Percentiles rank a stretch among this genome's conserved stretches.
Evolutionary conservation across 495 filamentous ascomycete species (phyloP).

Genomic region (Aspergillus sparsus): DNA sequence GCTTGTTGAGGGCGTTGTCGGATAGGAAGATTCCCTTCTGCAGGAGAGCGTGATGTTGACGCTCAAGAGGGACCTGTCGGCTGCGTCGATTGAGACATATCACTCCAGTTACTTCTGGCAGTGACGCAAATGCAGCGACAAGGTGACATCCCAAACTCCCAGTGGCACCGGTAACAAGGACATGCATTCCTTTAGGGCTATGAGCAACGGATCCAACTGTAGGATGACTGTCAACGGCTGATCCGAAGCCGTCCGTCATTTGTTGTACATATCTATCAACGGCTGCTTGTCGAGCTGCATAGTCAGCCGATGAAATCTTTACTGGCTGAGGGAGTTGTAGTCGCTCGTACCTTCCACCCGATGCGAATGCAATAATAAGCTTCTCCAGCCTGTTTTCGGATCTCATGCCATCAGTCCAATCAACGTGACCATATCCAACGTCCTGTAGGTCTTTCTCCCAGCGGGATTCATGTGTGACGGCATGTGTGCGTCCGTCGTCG

Average conservation of each 20-base stretch:
- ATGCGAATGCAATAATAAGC: constrained; percentile 46
- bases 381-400: constrained; percentile 39
- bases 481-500: constrained; percentile 46
- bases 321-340: constrained; percentile 1
- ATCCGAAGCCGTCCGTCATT: neutral
- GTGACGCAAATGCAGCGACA: constrained; percentile 34
- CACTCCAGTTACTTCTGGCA: constrained; percentile 33
- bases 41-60: constrained; percentile 39
- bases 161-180: constrained; percentile 55
- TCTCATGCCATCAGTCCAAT: constrained; percentile 43
- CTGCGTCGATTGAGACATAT: constrained; percentile 47
- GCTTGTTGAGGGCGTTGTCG: constrained; percentile 29
- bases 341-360: constrained; percentile 29
- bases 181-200: neutral
- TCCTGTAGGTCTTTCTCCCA: constrained; percentile 41
- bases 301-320: neutral
- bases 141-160: constrained; percentile 52
- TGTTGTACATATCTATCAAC: constrained; percentile 30
- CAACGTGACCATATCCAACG: constrained; percentile 44
- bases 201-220: constrained; percentile 2
- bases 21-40: constrained; percentile 37
- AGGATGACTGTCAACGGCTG: neutral
- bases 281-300: constrained; percentile 23
- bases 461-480: constrained; percentile 26
- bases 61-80: neutral